Percentiles rank a stretch among this genome's conserved stretches.
Evolutionary conservation across 495 filamentous ascomycete species (phyloP).

Genomic region (Jackrogersella minutella): DNA sequence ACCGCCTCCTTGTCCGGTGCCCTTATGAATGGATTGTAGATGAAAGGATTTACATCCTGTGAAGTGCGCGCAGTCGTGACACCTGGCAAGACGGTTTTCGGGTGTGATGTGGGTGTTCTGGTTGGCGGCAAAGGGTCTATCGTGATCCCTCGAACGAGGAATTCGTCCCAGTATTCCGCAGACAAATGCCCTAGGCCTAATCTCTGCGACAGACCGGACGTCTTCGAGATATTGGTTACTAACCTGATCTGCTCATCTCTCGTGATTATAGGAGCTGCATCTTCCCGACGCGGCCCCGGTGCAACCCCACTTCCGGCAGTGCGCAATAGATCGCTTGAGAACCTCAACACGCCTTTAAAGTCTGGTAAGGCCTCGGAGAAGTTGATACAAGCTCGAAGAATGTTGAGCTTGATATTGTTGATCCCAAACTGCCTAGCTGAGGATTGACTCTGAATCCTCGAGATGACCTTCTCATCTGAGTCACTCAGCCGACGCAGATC

Average conservation of each 20-base stretch:
- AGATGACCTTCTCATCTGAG: conserved; percentile 59
- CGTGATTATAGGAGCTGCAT: conserved; percentile 69
- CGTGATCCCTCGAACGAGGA: conserved; percentile 83
- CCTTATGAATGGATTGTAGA: conserved; percentile 90
- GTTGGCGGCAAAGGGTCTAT: conserved; percentile 59
- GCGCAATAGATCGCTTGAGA: conserved; percentile 82
- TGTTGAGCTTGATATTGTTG: conserved; percentile 77
- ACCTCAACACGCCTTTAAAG: conserved; percentile 84
- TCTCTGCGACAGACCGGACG: conserved; percentile 74
- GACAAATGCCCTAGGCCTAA: conserved; percentile 73
- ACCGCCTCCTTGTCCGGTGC: conserved; percentile 61
- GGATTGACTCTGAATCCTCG: conserved; percentile 61
- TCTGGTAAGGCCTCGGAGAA: conserved; percentile 94
- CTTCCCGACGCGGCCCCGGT: conserved; percentile 66
- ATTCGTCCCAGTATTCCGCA: conserved; percentile 96
- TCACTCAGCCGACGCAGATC: conserved; percentile 41
- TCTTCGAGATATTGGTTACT: conserved; percentile 82
- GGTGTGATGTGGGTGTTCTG: conserved; percentile 73
- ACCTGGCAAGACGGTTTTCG: conserved; percentile 72
- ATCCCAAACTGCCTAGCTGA: conserved; percentile 68
- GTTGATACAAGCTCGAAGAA: conserved; percentile 84
- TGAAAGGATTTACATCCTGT: conserved; percentile 80
- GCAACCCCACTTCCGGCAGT: conserved; percentile 83
- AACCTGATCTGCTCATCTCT: conserved; percentile 87
- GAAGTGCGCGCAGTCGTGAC: conserved; percentile 60